Evolutionary conservation across 2,329 filamentous ascomycete genomes (phyloP), one percentile per base, ranked within the genome.

Genomic region (Tolypocladium ovalisporum): DNA sequence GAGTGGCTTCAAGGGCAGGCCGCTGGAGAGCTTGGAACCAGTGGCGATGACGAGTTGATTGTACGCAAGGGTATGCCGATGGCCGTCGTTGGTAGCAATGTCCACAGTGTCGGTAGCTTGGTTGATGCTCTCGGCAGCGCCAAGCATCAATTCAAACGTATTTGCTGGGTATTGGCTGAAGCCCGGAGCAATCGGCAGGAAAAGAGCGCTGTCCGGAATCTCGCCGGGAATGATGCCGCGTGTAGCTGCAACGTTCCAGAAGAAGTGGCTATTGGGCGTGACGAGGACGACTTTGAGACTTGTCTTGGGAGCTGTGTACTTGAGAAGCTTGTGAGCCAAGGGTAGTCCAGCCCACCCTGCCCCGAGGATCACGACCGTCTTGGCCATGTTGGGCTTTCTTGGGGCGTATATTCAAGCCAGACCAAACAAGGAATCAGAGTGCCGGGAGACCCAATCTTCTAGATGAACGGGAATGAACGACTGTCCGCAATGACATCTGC

Each of bases 221-320:
- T 72, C 66, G 34, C 73, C 75, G 1, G 79, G 79, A 27, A 82
- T 71, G 42, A 82, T 72, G 61, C 77, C 78, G 40, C 80, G 78
- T n/a, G 80, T 76, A 2, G 80, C 76, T 1, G 79, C 79, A 8
- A 83, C 60, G 62, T 81, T 82, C 79, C 79, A 82, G 69, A 75
- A 82, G 62, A 82, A 79, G 62, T 79, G 76, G 55, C 71, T 75
- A 64, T 76, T 81, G 70, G 80, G 69, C 39, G 78, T 78, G 17
- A 82, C 74, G n/a, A 82, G 70, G 27, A 81, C 70, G 54, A 82
- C 76, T 61, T 79, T 80, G 51, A 78, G 62, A 47, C 74, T 73
- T 36, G 73, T 65, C 29, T 74, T 69, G 52, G 73, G 70, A 4
- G 65, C 65, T 0, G 76, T 75, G 64, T 80, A 75, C 62, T 80